Evolutionary conservation across 2,329 filamentous ascomycete species (phyloP), one percentile per base, ranked within the genome.

Genomic region (Pyricularia grisea): DNA sequence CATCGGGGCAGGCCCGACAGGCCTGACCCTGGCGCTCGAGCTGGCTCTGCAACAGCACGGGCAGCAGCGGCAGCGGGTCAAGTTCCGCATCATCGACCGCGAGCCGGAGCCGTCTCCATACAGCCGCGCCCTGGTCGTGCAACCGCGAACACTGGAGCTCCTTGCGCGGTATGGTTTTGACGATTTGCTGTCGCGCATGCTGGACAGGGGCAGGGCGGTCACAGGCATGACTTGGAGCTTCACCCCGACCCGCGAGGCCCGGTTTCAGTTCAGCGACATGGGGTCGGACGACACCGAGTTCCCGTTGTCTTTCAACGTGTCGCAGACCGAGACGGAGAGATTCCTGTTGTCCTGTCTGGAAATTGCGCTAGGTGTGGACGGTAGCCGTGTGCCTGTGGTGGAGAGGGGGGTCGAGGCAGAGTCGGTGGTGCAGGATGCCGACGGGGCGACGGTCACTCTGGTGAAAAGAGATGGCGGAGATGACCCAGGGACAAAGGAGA

Each of bases 71-170:
- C 4, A 50, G 42, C 42, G 42, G 14, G 17, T 50, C 20, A 50
- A 50, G 20, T 79, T 80, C 71, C 77, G 79, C 69, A 78, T 82
- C 70, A 73, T 82, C 68, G 79, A 82, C 70, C 76, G 77, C 66
- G 70, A 69, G 5, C 69, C 72, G 10, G 71, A 67, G 7, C 78
- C 76, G 14, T 79, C 77, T 14, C 74, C 78, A 67, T 77, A 79
- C 69, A 80, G 78, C 70, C 80, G 76, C 71, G 83, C 76, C 10
- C 74, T 86, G 0, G 77, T 79, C 11, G 74, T 86, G 5, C 84
- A 86, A 69, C 77, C 82, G 14, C 81, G 84, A 10, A 83, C 80
- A 1, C 73, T 84, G 10, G 84, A 87, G 72, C 76, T 85, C 28
- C 79, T 85, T 67, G 79, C 79, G 65, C 83, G 84, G 58, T 79